These are phyloP conservation scores for Acanthamoeba healyi DNA, from an alignment of 208 protist genomes.

Conservation along the genomic window DNA sequence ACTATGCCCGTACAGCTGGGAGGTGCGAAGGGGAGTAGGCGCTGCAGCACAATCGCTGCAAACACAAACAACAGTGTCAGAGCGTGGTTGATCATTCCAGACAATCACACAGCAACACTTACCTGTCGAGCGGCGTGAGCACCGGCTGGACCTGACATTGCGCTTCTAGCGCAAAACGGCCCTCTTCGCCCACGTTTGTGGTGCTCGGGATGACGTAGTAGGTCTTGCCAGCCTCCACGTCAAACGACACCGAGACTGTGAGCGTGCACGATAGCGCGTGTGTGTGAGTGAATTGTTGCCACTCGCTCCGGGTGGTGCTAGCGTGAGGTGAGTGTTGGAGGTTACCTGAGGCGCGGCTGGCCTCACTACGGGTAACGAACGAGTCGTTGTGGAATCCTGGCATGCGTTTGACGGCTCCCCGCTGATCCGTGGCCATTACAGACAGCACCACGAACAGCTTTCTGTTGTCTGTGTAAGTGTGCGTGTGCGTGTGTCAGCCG, in stretches of 20 bases:
- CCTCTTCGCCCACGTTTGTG: slow-evolving; percentile 32
- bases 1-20: not conserved
- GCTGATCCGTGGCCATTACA: slow-evolving; percentile 25
- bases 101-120: no score
- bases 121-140: not conserved
- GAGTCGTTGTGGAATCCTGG: not conserved
- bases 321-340: not conserved
- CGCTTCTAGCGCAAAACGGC: slow-evolving; percentile 22
- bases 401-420: not conserved
- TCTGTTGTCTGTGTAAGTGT: not conserved
- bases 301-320: not conserved
- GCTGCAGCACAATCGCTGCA: no score
- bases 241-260: not conserved
- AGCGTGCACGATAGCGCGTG: not conserved
- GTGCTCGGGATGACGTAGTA: slow-evolving; percentile 50
- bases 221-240: not conserved
- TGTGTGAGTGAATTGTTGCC: not conserved
- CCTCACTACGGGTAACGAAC: not conserved
- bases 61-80: no score
- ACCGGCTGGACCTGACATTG: slow-evolving; percentile 11
- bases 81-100: no score
- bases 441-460: slow-evolving; percentile 13
- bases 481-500: not conserved
- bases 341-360: not conserved
- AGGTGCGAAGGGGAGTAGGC: not conserved